Conservation (phyloP, 2,329 filamentous ascomycete species). For the Aspergillus pseudoviridinutans region DNA sequence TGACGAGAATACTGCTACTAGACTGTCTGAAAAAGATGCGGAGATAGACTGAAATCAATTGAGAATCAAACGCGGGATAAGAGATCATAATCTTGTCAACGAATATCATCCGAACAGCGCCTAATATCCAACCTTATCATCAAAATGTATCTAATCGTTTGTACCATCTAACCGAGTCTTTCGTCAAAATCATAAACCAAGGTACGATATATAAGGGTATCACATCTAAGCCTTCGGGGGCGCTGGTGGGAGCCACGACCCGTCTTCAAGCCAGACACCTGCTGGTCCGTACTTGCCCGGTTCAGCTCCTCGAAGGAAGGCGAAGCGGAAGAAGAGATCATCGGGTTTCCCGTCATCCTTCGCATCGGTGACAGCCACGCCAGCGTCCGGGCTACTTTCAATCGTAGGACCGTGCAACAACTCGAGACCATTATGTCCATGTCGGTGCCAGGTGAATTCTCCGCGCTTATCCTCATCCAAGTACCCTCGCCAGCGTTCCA, state of each 20-base stretch:
- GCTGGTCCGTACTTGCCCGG: slow-evolving; percentile 37
- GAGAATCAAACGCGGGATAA: background rate
- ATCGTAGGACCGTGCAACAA: slow-evolving; percentile 23
- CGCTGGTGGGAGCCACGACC: slow-evolving; percentile 30
- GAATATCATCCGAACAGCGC: too few species aligned
- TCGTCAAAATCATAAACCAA: background rate
- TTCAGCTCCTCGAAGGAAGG: slow-evolving; percentile 41
- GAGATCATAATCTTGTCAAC: background rate
- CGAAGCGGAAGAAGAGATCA: slow-evolving; percentile 46
- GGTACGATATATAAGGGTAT: background rate
- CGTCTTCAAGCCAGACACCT: slow-evolving; percentile 39
- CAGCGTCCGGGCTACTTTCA: slow-evolving; percentile 18
- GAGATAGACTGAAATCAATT: background rate
- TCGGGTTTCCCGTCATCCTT: slow-evolving; percentile 31
- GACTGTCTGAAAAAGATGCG: background rate
- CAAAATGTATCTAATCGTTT: background rate
- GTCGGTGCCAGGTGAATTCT: slow-evolving; percentile 50
- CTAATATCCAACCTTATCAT: background rate
- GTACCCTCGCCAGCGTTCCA: slow-evolving; percentile 58
- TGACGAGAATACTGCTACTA: background rate
- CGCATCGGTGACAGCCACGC: slow-evolving; percentile 12
- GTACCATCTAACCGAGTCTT: background rate
- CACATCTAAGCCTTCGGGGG: slow-evolving; percentile 22
- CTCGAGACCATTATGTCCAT: slow-evolving; percentile 38
- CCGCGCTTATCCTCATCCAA: slow-evolving; percentile 46